Conservation (phyloP, 257 asterid species). For the Solanum bukasovii region DNA sequence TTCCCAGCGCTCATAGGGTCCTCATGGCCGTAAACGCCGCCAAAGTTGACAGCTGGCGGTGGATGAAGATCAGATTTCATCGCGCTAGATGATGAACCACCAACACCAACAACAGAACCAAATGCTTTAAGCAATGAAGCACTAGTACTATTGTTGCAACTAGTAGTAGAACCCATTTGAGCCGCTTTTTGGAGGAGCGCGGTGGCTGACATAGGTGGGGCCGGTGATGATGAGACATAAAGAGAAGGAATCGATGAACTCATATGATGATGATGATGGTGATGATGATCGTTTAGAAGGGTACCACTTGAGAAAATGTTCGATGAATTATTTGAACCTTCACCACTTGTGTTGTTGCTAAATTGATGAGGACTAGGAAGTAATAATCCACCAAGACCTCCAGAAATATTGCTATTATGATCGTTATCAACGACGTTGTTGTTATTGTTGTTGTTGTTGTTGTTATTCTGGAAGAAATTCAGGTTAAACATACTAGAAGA, state of each 20-base stretch:
- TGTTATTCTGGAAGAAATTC: constrained; percentile 38
- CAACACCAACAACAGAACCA: neutral
- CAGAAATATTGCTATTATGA: neutral
- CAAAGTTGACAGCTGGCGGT: constrained; percentile 6
- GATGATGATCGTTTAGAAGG: constrained; percentile 8
- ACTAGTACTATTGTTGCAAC: constrained; percentile 1
- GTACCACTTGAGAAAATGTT: neutral
- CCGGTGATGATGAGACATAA: constrained; percentile 25
- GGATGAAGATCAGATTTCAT: neutral
- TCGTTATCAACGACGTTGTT: neutral
- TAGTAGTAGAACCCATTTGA: constrained; percentile 44
- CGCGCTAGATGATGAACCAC: constrained; percentile 8
- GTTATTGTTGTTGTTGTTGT: neutral
- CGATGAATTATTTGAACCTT: neutral
- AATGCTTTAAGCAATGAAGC: constrained; percentile 44
- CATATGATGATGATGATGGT: constrained; percentile 14
- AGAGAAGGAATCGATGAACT: constrained; percentile 46
- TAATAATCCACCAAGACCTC: constrained; percentile 12
- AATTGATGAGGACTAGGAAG: neutral
- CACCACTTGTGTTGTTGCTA: neutral
- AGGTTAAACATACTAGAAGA: constrained; percentile 36
- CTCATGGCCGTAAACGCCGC: constrained; percentile 1
- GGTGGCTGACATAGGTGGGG: constrained; percentile 65
- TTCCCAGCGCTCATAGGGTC: constrained; percentile 3
- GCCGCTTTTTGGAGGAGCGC: constrained; percentile 84